Evolutionary conservation across 352 stramenopile genomes (phyloP), one percentile per base, ranked within the genome.

Genomic region (Globisporangium rhizosaccharum): DNA sequence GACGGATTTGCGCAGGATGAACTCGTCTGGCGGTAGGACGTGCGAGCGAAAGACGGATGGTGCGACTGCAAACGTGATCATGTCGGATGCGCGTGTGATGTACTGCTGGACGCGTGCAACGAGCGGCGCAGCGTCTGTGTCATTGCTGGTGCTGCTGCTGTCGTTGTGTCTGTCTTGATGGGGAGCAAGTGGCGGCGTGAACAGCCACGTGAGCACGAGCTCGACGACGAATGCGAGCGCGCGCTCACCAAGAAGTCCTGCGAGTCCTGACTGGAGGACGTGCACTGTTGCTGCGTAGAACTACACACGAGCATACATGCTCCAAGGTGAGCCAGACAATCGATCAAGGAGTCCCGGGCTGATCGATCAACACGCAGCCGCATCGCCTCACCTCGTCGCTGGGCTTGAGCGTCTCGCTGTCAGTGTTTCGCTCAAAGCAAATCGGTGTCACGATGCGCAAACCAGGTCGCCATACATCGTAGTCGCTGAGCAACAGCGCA

Each of bases 141-240:
- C 33, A 11, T 11, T 23, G 33, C 41, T 46, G 15, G 14, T 26
- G 17, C 2, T 48, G 7, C 17, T 20, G 44, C 6, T n/a, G 59
- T 17, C 18, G 55, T 26, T 52, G 20, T 33, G 1, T 14, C 3
- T 18, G 4, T 33, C 3, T 11, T 1, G 26, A 12, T 20, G 3
- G 26, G 28, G 45, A 14, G n/a, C 30, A 30, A 51, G 20, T 17
- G 52, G 23, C 2, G 46, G 18, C 23, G 57, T 53, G 51, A 87
- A 88, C 6, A 88, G 26, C 79, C 82, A 91, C 23, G 79, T 51
- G 18, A 87, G 47, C 0, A 88, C 66, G 23, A 91, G 59, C 0
- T 67, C 25, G 0, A 63, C 47, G 2, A 89, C n/a, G 48, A 74
- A 73, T 0, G 67, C 28, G 3, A 76, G 53, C 1, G 56, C 53